A percentile compares a stretch with the other conserved stretches of the same genome.
phyloP scores from a whole-genome alignment of 768 basidiomycete genomes.

The Mycena filopes region DNA sequence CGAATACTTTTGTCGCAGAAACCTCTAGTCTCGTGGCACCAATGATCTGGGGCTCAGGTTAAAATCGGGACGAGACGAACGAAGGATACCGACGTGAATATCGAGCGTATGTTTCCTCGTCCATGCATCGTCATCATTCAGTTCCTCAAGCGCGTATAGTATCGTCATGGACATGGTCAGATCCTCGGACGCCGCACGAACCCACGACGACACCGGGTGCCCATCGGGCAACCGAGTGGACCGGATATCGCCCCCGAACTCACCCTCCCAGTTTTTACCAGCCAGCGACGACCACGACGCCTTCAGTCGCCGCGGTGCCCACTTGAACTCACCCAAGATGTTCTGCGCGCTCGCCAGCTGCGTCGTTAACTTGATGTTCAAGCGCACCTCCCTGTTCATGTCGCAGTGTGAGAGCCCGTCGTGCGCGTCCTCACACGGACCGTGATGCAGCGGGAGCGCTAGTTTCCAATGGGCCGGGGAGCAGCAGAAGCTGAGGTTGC shows the following conservation, averaged over 20 bases:
- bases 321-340: conserved; percentile 34
- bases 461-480: conserved; percentile 38
- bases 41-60: conserved; percentile 32
- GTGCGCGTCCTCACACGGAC: conserved; percentile 34
- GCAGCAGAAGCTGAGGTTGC: conserved; percentile 42
- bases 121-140: conserved; percentile 43
- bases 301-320: conserved; percentile 45
- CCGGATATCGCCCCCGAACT: conserved; percentile 36
- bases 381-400: conserved; percentile 36
- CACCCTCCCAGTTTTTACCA: conserved; percentile 39
- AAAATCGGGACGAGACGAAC: not conserved
- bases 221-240: conserved; percentile 10
- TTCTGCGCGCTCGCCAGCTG: conserved; percentile 5
- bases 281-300: conserved; percentile 40
- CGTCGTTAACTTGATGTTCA: conserved; percentile 27
- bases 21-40: conserved; percentile 32
- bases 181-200: conserved; percentile 41
- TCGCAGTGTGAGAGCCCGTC: conserved; percentile 38
- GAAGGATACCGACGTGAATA: conserved; percentile 41
- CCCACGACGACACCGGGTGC: conserved; percentile 25
- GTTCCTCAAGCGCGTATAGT: conserved; percentile 43
- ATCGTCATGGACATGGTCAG: conserved; percentile 48
- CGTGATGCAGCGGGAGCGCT: conserved; percentile 31
- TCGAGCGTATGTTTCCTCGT: conserved; percentile 42
- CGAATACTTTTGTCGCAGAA: conserved; percentile 22